These are phyloP conservation scores for Plasmodium reichenowi DNA, from an alignment of 169 alveolate species.

Conservation along the genomic window DNA sequence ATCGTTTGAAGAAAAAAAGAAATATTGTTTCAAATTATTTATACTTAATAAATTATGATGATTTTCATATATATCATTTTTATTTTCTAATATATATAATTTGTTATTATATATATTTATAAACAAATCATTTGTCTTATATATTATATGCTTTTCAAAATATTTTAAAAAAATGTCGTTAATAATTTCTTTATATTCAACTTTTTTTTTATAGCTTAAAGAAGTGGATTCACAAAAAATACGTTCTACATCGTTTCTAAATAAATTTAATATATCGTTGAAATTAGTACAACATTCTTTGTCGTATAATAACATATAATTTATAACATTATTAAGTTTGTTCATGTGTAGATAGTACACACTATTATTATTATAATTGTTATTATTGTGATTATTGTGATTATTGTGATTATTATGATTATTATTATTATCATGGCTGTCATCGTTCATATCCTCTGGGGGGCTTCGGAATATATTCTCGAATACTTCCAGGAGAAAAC, in stretches of 20 bases:
- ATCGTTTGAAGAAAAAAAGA: background rate
- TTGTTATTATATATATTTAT: background rate
- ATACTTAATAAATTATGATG: background rate
- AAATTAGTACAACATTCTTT: constrained; percentile 15
- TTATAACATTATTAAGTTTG: constrained; percentile 28
- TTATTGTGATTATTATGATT: too few species aligned
- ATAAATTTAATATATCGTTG: constrained; percentile 20
- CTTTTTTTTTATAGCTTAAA: background rate
- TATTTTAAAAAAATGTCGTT: background rate
- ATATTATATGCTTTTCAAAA: constrained; percentile 16
- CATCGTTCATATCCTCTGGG: too few species aligned
- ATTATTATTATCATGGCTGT: too few species aligned
- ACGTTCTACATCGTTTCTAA: constrained; percentile 26
- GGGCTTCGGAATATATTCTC: background rate
- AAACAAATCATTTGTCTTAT: background rate
- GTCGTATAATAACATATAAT: constrained; percentile 32
- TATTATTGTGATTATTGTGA: too few species aligned
- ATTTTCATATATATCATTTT: constrained; percentile 10
- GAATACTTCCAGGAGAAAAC: constrained; percentile 22
- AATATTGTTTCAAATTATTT: background rate
- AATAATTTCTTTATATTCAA: constrained; percentile 6
- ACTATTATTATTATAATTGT: too few species aligned
- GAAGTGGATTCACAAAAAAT: constrained; percentile 14
- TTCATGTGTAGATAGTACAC: constrained; percentile 4
- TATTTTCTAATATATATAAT: constrained; percentile 1